Percentiles rank a stretch among this genome's conserved stretches.
phyloP scores from a whole-genome alignment of 1,284 basidiomycete genomes.

The Anthracocystis walkeri region DNA sequence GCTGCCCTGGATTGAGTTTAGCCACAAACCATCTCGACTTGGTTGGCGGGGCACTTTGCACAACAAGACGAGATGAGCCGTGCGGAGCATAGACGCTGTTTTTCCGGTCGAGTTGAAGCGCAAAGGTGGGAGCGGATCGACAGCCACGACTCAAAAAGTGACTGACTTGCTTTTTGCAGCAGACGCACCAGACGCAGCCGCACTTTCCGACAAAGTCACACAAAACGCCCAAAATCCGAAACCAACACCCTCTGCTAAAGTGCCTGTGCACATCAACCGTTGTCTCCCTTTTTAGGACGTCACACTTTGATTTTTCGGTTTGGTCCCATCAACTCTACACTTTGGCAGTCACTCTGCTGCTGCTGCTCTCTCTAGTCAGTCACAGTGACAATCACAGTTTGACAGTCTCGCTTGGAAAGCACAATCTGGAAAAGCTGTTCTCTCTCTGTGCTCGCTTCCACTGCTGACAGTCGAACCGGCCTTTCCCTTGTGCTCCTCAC shows the following conservation, averaged over 20 bases:
- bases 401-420: slow-evolving; percentile 13
- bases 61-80: too few relatives aligned
- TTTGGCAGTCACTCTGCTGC: not conserved
- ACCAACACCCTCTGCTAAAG: too few relatives aligned
- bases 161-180: not conserved
- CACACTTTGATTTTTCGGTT: slow-evolving; percentile 8
- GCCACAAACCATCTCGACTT: not conserved
- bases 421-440: not conserved
- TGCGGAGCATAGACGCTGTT: not conserved
- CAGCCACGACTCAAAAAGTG: not conserved
- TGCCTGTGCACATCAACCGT: too few relatives aligned
- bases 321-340: slow-evolving; percentile 18
- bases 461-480: not conserved
- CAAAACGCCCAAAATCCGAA: not conserved
- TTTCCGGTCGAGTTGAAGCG: not conserved
- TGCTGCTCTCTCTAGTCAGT: not conserved
- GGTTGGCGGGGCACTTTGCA: too few relatives aligned
- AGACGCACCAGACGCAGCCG: not conserved
- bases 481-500: slow-evolving; percentile 6
- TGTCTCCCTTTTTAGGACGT: slow-evolving; percentile 6
- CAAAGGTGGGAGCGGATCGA: slow-evolving; percentile 4
- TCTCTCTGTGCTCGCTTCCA: not conserved
- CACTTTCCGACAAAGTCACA: slow-evolving; percentile 22
- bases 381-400: slow-evolving; percentile 5
- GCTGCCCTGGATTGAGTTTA: not conserved